Evolutionary conservation across 768 basidiomycete species (phyloP), one percentile per base, ranked within the genome.

Genomic region (Hysterangium stoloniferum): DNA sequence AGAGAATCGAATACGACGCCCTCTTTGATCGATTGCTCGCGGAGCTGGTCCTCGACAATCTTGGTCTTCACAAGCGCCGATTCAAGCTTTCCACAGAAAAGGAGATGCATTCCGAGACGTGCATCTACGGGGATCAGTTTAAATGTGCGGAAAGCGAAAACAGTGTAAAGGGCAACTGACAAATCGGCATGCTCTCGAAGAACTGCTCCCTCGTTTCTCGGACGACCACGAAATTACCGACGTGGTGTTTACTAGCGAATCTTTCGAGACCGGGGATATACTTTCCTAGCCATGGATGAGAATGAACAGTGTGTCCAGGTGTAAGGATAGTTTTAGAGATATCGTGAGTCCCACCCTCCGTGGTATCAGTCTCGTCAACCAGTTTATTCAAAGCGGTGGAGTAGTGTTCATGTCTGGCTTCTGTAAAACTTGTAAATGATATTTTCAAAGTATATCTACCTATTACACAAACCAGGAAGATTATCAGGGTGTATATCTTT

Each of bases 41-140:
- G 68, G 35, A 84, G 66, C 8, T 81, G 59, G 1, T 70, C 62
- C 45, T 79, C 69, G 91, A 97, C 62, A 75, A 94, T 51, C 73
- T 96, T 44, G 80, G 83, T 33, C 73, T 96, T 27, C 92, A 98
- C 64, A 92, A 98, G 68, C 66, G 94, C 20, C 95, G 94, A 93
- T 84, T 93, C 25, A 78, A 71, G 68, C 31, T 64, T 71, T 2
- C 82, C 79, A 38, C 76, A 76, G 57, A 86, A 89, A 24, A 88
- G 64, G 4, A 89, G 70, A 58, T 88, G 86, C 86, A 88, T 88
- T 6, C 81, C 82, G 40, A 84, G 69, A 34, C 71, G 72, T 38
- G 33, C 47, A 27, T 48, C 47, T 48, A 17, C 19, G 33, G 6
- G 28, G 4, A 5, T 12, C n/a, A n/a, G 19, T 32, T 46, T 35